Evolutionary conservation across 768 basidiomycete species (phyloP), one percentile per base, ranked within the genome.

Genomic region (Phlegmacium glaucopus): DNA sequence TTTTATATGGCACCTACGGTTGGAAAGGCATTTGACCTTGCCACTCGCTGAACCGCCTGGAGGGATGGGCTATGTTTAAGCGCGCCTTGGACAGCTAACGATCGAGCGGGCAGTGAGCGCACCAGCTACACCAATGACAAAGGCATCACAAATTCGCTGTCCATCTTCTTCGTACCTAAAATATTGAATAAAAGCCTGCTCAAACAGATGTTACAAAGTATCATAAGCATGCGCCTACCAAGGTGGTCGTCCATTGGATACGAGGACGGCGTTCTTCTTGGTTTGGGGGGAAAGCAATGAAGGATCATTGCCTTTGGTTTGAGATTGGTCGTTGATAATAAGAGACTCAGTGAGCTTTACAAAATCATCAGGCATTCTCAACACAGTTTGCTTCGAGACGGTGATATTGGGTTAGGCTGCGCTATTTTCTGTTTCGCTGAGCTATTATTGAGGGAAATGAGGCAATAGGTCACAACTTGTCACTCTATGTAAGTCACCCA

Each of bases 71-170:
- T 41, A 29, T 43, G 28, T 40, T 37, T 47, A 16, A 47, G 45
- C 9, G 13, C 13, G 36, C 30, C 36, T 15, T 34, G 25, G 29
- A 38, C 32, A 29, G 18, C 38, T n/a, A 49, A 25, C 11, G 15
- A 29, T 22, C 17, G 40, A 32, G 27, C 39, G 28, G 16, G 32
- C 10, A 44, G 7, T 34, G 29, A n/a, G 64, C 71, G 45, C 59
- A 87, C 90, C 90, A 61, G 87, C 88, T 51, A 93, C 82, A 7
- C 81, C 90, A 48, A 93, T 80, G 34, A 92, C 90, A 58, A 91
- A 93, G 12, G 90, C 90, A 60, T 85, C 82, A 34, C 74, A 75
- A 11, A 82, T 76, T 15, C 80, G 76, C 40, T 77, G 69, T 1
- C 90, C 90, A 52, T 90, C 81, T 61, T 84, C 80, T 26, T 78